Base-by-base conservation (phyloP, 2,329 filamentous ascomycete species). In the Xylariaceae sp. region DNA sequence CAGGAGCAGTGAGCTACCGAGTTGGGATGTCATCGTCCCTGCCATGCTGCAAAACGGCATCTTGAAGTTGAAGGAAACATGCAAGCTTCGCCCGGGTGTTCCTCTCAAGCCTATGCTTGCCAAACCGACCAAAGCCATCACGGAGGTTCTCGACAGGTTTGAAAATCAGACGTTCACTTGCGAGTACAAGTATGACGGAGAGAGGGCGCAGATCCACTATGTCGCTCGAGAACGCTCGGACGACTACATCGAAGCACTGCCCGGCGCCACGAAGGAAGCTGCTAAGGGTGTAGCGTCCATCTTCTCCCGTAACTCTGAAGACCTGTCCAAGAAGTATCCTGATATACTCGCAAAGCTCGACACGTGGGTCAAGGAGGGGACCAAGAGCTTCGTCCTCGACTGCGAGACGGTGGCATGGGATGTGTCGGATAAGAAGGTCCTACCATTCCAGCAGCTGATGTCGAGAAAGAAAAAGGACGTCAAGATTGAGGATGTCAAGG, bases 361-460 rank as follows among this genome's bases (percentile, higher is more conserved):
- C 23, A 80, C 75, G 1, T 98, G 92, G 92, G 80, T 98, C 47
- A 93, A 93, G 56, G 66, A 79, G 2, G 86, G 81, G 19, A 94
- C 92, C 9, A 86, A 84, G 61, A 94, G 88, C 55, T 98, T 98
- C 53, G 92, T 98, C 11, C 68, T 98, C n/a, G 92, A 98, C 57
- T 98, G 92, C 56, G 92, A 98, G 65, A 94, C 90, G 1, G 92
- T 96, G 10, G 92, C 85, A 1, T 96, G 92, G 90, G 92, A 98
- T 58, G 73, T 86, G n/a, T 71, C 73, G 2, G 87, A 92, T 66
- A 95, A 94, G 70, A 94, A 94, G 59, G 86, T 98, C 11, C 61
- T 98, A 24, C 92, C 92, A 0, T 98, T 98, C 67, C 92, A 98
- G 59, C 88, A 94, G 56, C 73, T 98, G 28, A 96, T 96, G 92